Conservation (phyloP, 202 grass and related monocot genomes). For the Zizania palustris region DNA sequence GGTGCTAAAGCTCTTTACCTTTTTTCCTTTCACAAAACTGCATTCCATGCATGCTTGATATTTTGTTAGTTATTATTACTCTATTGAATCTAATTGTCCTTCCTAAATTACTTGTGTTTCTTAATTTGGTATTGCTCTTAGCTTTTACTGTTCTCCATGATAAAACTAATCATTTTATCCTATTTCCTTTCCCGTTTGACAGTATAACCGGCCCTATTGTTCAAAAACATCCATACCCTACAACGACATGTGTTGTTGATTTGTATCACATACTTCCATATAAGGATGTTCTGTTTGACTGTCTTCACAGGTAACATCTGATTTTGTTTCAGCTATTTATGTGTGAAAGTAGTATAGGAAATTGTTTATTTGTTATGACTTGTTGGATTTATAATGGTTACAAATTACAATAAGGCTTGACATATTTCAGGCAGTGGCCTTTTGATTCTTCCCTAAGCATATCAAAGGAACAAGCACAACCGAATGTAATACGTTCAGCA, state of each 20-base stretch:
- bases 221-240: conserved; percentile 24
- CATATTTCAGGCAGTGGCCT: conserved; percentile 43
- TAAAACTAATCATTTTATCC: background rate
- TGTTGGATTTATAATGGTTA: conserved; percentile 16
- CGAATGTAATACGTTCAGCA: conserved; percentile 33
- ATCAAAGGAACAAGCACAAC: conserved; percentile 22
- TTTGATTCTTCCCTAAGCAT: conserved; percentile 13
- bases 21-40: background rate
- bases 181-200: conserved; percentile 28
- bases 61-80: background rate
- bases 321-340: conserved; percentile 21
- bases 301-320: conserved; percentile 48
- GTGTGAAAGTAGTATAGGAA: conserved; percentile 2
- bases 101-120: conserved; percentile 17
- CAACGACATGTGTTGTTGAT: conserved; percentile 46
- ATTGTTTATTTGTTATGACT: background rate
- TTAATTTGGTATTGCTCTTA: conserved; percentile 2
- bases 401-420: conserved; percentile 8
- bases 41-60: conserved; percentile 13
- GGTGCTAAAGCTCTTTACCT: background rate
- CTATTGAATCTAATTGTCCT: conserved; percentile 24
- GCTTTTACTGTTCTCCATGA: background rate
- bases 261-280: conserved; percentile 79
- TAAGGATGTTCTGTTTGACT: conserved; percentile 53
- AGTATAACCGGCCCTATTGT: conserved; percentile 67